Base-by-base conservation (phyloP, 2,329 filamentous ascomycete genomes). In the Davidsoniella virescens region DNA sequence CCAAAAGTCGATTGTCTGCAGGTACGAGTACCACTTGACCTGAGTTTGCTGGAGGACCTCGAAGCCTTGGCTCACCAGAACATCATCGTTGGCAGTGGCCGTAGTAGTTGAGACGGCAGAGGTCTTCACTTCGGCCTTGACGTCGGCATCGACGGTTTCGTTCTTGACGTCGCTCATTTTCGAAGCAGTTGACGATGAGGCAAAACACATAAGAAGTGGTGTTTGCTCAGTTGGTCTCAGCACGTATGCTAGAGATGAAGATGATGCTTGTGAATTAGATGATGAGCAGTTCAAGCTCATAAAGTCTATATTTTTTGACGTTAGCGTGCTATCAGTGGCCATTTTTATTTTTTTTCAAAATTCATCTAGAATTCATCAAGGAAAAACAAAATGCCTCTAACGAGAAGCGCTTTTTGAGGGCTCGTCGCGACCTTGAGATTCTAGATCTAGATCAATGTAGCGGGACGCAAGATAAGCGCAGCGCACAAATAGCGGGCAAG, bases 1-100 rank as follows among this genome's bases (percentile, higher is more conserved):
- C 77, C 87, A 96, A 63, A 98, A 96, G 62, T 95, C 85, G 60
- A 73, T 73, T 9, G 88, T 94, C 58, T 72, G 74, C 55, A 96
- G 70, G 67, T 92, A 96, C 41, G 82, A 73, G 66, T 75, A 82
- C 78, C 78, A 82, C 56, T 66, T 68, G 42, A 69, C 67, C 26
- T 70, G 69, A 57, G 65, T 66, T 50, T 67, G 64, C 63, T 81
- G 73, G 57, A 82, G 66, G 39, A 69, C 65, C 51, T 73, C 67
- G 45, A 81, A 67, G 36, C 72, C 76, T 55, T 67, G 67, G 41
- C 62, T 63, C 43, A 76, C 69, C 51, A 65, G 66, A 50, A 65
- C 67, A 44, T 62, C 57, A 48, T 61, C 57, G 50, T 54, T 52
- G 50, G 55, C 45, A 38, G 45, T 54, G 12, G 56, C 25, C 9